Evolutionary conservation across 345 rosid genomes (phyloP), one percentile per base, ranked within the genome.

Genomic region (Brassica napus): DNA sequence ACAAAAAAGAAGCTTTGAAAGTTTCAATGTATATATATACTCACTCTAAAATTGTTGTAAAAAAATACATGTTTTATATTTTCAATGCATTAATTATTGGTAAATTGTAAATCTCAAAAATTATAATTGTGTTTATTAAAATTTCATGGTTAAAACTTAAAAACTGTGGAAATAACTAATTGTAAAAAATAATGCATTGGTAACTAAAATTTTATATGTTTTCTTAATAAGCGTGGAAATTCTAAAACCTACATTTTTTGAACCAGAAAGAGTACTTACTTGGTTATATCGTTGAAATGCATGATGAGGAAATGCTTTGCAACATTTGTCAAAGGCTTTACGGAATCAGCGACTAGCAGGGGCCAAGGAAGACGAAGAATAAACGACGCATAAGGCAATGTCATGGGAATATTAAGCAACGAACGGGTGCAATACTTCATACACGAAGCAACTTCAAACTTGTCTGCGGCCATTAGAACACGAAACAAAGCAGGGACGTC

Each of bases 381-480:
- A n/a, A 88, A 87, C 85, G 91, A 84, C 16, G 97, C 92, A 78
- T 89, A 89, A 26, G 91, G 94, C 69, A 85, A 73, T 68, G 92
- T 89, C 97, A 94, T 94, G 1, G 94, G 87, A 81, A 84, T 66
- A 76, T 82, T 82, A 16, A 88, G 83, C 83, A 94, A 74, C 73
- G 87, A 75, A 82, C 74, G 83, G 79, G 90, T 89, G 78, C 97
- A 92, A 68, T 88, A 82, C 83, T 94, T 86, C 92, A 94, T 88
- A 81, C 97, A 94, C 9, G 94, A 92, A 16, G 89, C 87, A 72
- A 92, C 97, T 87, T 91, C 87, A 72, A 88, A 92, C 83, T 94
- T 94, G 81, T 91, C 91, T 5, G 98, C 97, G 62, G 88, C 92
- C 86, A 86, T 84, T 59, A 94, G 80, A 72, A 92, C 88, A 81